A percentile compares a stretch with the other conserved stretches of the same genome.
phyloP scores from a whole-genome alignment of 306 rosid genomes.

The Fagus crenata region DNA sequence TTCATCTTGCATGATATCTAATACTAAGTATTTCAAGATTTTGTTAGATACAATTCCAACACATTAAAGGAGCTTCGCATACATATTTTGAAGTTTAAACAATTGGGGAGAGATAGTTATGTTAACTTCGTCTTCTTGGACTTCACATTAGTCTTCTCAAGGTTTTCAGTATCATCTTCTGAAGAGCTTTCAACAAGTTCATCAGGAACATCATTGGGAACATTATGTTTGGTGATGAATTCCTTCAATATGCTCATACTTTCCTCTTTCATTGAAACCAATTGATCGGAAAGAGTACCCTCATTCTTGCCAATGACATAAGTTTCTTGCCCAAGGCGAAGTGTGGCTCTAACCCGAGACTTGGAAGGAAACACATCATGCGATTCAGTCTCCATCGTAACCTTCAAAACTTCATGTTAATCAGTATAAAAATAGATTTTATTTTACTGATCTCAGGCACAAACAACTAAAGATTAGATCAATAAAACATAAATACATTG shows the following conservation, averaged over 20 bases:
- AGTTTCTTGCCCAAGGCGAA: slow-evolving; percentile 62
- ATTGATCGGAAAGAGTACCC: slow-evolving; percentile 64
- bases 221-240: slow-evolving; percentile 78
- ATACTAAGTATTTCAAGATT: neutral
- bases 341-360: slow-evolving; percentile 49
- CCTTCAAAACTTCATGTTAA: slow-evolving; percentile 18
- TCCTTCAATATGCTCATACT: slow-evolving; percentile 78
- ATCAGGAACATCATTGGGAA: slow-evolving; percentile 78
- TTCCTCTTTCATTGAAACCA: slow-evolving; percentile 66
- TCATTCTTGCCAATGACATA: slow-evolving; percentile 40
- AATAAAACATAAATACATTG: neutral
- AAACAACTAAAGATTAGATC: neutral
- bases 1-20: neutral
- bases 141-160: slow-evolving; percentile 51
- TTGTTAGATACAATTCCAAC: neutral
- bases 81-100: neutral
- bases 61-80: neutral
- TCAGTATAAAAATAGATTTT: neutral
- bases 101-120: slow-evolving; percentile 26
- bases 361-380: slow-evolving; percentile 32
- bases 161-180: slow-evolving; percentile 55
- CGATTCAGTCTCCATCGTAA: slow-evolving; percentile 44
- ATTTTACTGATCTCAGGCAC: too few relatives aligned
- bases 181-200: slow-evolving; percentile 66
- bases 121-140: slow-evolving; percentile 70